These are phyloP conservation scores for Leccinum imitatum DNA, from an alignment of 768 basidiomycete genomes.

Conservation along the genomic window DNA sequence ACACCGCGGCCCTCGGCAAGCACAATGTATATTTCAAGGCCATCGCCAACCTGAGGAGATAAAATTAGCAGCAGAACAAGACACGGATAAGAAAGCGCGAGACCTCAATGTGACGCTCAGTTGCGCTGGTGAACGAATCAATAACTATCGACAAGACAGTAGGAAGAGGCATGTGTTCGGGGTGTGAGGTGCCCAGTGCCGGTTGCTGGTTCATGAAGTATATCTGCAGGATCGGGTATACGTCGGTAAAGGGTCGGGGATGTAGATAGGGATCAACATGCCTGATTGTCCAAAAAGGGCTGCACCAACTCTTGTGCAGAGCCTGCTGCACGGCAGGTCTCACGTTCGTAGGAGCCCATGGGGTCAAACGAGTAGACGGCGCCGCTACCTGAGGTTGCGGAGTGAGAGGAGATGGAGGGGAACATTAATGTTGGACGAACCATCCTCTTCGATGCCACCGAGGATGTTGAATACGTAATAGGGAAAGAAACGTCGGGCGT, in stretches of 20 bases:
- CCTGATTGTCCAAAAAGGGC: conserved; percentile 99
- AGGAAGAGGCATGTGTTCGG: conserved; percentile 75
- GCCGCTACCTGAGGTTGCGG: conserved; percentile 65
- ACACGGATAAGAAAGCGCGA: conserved; percentile 20
- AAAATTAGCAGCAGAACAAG: conserved; percentile 3
- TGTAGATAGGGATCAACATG: conserved; percentile 40
- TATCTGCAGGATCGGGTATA: conserved; percentile 60
- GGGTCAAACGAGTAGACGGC: conserved; percentile 99
- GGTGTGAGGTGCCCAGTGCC: conserved; percentile 69
- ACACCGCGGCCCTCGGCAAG: conserved; percentile 65
- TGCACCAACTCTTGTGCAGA: conserved; percentile 94
- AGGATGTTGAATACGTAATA: conserved; percentile 98
- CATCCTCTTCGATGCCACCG: conserved; percentile 94
- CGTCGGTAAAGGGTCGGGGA: conserved; percentile 50
- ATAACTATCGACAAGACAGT: conserved; percentile 85
- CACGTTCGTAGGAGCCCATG: conserved; percentile 96
- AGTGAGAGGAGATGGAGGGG: conserved; percentile 5
- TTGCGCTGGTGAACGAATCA: conserved; percentile 96
- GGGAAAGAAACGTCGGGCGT: conserved; percentile 95
- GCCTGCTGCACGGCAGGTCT: conserved; percentile 94
- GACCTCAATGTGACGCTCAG: conserved; percentile 97
- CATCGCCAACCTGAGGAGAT: conserved; percentile 79
- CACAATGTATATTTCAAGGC: conserved; percentile 88
- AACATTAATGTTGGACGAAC: conserved; percentile 44
- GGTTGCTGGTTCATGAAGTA: conserved; percentile 96